Evolutionary conservation across 2,329 filamentous ascomycete species (phyloP).

Genomic region (Emmonsia crescens): DNA sequence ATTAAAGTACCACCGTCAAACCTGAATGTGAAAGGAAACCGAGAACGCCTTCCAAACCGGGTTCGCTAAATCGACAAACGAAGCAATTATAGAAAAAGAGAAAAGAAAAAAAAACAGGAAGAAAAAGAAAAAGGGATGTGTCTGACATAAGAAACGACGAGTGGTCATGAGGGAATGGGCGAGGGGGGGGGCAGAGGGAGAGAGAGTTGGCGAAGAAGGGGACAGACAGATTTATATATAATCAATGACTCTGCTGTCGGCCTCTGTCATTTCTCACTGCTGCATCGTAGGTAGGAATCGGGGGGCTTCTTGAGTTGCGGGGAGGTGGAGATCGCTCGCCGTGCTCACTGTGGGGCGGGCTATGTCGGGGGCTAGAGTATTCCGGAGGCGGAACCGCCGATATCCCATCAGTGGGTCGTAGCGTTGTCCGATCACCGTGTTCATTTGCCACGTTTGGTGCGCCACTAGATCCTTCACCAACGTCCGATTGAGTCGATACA

Average conservation of each 20-base stretch:
- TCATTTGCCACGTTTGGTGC: constrained; percentile 14
- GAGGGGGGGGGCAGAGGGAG: constrained; percentile 1
- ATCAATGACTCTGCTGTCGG: not conserved
- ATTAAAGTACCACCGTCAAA: not conserved
- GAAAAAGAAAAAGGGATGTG: not conserved
- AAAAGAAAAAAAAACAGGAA: not conserved
- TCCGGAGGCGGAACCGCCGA: constrained; percentile 56
- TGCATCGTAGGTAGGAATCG: constrained; percentile 74
- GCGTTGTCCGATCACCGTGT: constrained; percentile 16
- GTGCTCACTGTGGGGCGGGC: constrained; percentile 20
- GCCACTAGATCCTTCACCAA: constrained; percentile 59
- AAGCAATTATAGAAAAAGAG: not conserved
- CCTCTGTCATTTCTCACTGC: constrained; percentile 43
- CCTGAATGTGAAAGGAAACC: not conserved
- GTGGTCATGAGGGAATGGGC: not conserved
- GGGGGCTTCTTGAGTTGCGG: constrained; percentile 43
- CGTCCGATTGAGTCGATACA: constrained; percentile 54
- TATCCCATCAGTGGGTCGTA: not conserved
- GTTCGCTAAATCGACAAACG: constrained; percentile 20
- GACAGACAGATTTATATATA: not conserved
- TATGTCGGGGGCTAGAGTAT: constrained; percentile 50
- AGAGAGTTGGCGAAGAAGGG: not conserved
- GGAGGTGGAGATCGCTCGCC: not conserved
- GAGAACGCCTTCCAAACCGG: constrained; percentile 15
- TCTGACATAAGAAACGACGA: constrained; percentile 1